Conservation (phyloP, 2,329 filamentous ascomycete species). For the Acarospora socialis region DNA sequence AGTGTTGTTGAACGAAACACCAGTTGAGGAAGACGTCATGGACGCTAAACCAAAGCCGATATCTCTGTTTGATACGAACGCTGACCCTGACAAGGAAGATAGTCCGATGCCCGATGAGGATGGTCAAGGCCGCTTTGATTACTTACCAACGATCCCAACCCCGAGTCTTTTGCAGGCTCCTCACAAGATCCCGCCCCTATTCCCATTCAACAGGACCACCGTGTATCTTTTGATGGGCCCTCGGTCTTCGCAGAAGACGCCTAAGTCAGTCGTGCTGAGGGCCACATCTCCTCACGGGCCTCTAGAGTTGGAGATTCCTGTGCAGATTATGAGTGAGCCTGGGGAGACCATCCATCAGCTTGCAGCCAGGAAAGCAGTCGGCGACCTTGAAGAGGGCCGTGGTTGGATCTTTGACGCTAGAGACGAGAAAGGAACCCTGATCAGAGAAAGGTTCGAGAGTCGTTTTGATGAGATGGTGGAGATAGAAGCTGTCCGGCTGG, state of each 20-base stretch:
- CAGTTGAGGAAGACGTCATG: constrained; percentile 8
- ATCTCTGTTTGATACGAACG: constrained; percentile 44
- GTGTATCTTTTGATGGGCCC: constrained; percentile 52
- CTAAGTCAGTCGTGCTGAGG: constrained; percentile 43
- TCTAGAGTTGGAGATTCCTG: constrained; percentile 49
- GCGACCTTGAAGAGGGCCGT: constrained; percentile 55
- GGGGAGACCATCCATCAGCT: constrained; percentile 53
- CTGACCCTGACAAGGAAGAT: constrained; percentile 29
- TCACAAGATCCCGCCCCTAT: constrained; percentile 47
- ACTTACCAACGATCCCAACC: constrained; percentile 37
- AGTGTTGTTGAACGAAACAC: constrained; percentile 2
- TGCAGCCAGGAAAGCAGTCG: constrained; percentile 51
- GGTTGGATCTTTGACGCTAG: constrained; percentile 49
- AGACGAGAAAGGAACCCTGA: constrained; percentile 27
- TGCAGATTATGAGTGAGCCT: constrained; percentile 34
- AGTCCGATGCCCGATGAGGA: constrained; percentile 9
- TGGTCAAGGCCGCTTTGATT: constrained; percentile 24
- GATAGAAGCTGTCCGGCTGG: constrained; percentile 51
- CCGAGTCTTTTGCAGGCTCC: constrained; percentile 53
- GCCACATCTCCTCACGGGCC: constrained; percentile 44
- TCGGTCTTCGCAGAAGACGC: constrained; percentile 29
- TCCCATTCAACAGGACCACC: constrained; percentile 50
- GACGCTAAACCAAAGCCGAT: constrained; percentile 27
- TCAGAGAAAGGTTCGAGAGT: constrained; percentile 35
- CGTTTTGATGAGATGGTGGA: constrained; percentile 47